A percentile compares a stretch with the other conserved stretches of the same genome.
These are phyloP conservation scores for Amanita rubescens DNA, from an alignment of 768 basidiomycete genomes.

Conservation along the genomic window DNA sequence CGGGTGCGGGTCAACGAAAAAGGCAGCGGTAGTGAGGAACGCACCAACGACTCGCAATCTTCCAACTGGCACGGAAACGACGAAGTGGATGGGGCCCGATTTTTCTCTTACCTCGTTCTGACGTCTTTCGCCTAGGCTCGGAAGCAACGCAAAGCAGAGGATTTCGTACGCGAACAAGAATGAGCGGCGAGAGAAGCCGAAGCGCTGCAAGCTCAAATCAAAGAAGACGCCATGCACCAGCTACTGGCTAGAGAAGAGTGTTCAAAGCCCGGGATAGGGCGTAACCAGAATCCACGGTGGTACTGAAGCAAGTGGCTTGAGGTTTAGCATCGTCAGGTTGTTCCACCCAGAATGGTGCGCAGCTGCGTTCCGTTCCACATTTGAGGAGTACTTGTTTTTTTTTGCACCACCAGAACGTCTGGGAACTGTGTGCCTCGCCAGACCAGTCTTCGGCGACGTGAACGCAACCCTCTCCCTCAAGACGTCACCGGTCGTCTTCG, in stretches of 20 bases:
- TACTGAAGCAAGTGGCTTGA: constrained; percentile 49
- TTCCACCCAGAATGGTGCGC: constrained; percentile 64
- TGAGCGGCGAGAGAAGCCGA: constrained; percentile 45
- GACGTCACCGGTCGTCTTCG: constrained; percentile 54
- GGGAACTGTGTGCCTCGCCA: constrained; percentile 63
- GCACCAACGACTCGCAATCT: no score
- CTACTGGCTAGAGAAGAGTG: constrained; percentile 43
- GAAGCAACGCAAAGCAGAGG: constrained; percentile 46
- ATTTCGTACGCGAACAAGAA: constrained; percentile 44
- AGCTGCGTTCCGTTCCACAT: neutral
- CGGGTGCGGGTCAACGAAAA: no score
- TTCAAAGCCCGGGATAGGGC: constrained; percentile 52
- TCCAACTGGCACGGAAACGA: no score
- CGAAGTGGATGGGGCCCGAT: no score
- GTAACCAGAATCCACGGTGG: constrained; percentile 64
- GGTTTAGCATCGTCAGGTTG: constrained; percentile 58
- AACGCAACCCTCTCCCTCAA: constrained; percentile 53
- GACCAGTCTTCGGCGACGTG: constrained; percentile 65
- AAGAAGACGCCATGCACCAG: constrained; percentile 57
- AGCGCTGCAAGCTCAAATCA: constrained; percentile 58
- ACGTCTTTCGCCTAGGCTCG: constrained; percentile 31
- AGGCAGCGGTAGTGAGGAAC: no score
- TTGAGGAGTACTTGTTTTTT: constrained; percentile 2
- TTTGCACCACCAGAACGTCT: constrained; percentile 57
- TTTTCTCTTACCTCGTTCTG: no score